A percentile compares a stretch with the other conserved stretches of the same genome.
phyloP scores from a whole-genome alignment of 2,329 filamentous ascomycete genomes.

The Cytospora mali region DNA sequence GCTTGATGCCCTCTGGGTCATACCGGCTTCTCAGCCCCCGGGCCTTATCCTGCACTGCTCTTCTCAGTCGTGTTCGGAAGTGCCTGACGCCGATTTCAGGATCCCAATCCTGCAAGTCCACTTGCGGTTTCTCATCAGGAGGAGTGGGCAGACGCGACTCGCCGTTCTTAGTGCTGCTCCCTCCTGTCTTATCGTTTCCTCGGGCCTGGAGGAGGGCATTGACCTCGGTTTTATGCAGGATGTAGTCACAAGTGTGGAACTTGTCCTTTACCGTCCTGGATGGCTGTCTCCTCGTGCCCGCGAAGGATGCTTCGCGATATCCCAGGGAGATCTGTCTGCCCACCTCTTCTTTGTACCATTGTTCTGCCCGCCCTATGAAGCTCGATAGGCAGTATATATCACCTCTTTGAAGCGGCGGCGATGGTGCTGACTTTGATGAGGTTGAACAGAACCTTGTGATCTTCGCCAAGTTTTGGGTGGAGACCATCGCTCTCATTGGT shows the following conservation, averaged over 20 bases:
- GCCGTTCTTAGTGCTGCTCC: background rate
- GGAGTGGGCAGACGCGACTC: background rate
- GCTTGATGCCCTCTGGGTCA: constrained; percentile 5
- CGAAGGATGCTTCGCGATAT: background rate
- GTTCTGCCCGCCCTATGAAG: constrained; percentile 7
- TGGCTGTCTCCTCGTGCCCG: constrained; percentile 11
- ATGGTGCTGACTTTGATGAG: background rate
- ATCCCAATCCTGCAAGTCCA: background rate
- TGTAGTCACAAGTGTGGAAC: constrained; percentile 1
- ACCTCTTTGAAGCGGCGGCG: background rate
- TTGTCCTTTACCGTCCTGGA: constrained; percentile 11
- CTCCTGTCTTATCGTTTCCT: background rate
- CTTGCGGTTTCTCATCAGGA: background rate
- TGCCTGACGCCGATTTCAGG: background rate
- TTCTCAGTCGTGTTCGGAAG: constrained; percentile 2
- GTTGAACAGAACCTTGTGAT: constrained; percentile 5
- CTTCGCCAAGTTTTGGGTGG: background rate
- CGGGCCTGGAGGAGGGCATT: background rate
- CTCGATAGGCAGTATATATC: constrained; percentile 21
- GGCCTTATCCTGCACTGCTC: background rate
- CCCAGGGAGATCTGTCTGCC: background rate
- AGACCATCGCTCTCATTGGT: background rate
- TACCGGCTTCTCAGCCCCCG: constrained; percentile 3
- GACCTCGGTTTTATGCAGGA: background rate
- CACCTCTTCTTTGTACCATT: constrained; percentile 15